phyloP scores from a whole-genome alignment of 345 rosid species.

The Corymbia maculata region DNA sequence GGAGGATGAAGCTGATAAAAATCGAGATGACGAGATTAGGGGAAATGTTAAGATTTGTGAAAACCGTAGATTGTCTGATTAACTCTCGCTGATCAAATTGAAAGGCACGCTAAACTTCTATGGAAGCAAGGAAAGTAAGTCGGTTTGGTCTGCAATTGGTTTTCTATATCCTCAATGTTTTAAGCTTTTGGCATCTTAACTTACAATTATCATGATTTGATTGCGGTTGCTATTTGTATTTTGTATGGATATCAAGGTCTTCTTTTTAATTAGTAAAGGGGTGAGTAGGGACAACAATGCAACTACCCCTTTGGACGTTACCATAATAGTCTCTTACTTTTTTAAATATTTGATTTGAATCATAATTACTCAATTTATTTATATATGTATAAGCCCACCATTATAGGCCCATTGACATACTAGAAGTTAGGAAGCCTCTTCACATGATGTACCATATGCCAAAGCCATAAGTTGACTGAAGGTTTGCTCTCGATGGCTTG shows the following conservation, averaged over 20 bases:
- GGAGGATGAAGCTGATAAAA: neutral
- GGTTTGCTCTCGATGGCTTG: neutral
- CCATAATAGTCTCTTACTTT: neutral
- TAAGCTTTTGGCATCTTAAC: neutral
- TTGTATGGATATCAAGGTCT: neutral
- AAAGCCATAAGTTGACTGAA: accelerated
- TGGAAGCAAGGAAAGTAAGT: neutral
- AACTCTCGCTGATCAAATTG: neutral
- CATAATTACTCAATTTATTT: neutral
- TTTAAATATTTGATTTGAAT: neutral
- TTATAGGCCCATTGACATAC: accelerated
- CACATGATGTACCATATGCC: neutral
- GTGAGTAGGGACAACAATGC: neutral
- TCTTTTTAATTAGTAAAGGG: neutral
- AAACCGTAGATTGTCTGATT: neutral
- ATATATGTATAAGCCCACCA: accelerated
- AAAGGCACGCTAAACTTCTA: accelerated
- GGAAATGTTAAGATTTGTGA: accelerated
- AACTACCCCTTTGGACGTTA: accelerated
- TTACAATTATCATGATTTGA: neutral
- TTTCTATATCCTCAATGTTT: neutral
- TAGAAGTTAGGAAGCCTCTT: neutral
- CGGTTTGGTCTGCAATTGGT: neutral
- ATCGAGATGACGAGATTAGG: neutral
- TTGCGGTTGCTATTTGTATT: neutral